Evolutionary conservation across 352 stramenopile genomes (phyloP), one percentile per base, ranked within the genome.

Genomic region (Stephanocyclus meneghinianus): DNA sequence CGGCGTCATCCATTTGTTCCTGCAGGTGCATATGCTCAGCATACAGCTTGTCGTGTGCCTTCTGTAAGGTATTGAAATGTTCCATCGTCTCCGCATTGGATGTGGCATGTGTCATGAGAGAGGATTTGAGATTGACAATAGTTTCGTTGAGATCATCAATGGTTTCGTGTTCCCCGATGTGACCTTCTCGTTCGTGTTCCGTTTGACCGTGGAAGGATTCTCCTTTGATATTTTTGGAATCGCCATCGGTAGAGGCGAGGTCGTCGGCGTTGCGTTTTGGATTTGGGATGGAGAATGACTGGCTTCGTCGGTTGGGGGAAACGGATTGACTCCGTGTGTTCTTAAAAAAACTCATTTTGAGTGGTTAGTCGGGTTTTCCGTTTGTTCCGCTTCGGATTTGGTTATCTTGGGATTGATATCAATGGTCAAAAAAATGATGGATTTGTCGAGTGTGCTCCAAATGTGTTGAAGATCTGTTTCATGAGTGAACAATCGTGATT

Each of bases 1-100:
- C 74, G 4, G 74, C 74, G 60, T 81, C 68, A 61, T 81, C 68
- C 74, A 81, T 81, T 53, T 81, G 74, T 45, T 74, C 67, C 44
- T 81, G 68, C 11, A 81, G 47, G n/a, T 42, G 42, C 5, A 72
- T 16, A 45, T 81, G 67, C 30, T 81, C 74, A 2, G 35, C 16
- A 16, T 64, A 77, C 13, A 81, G 45, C 15, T 35, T 56, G 40
- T 81, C 74, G 53, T 81, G 67, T 2, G 74, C 68, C 18, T 68
- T 76, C 61, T 76, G 60, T 13, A 81, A 61, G 1, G 60, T 74
- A 2, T 35, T 30, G 32, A 81, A 69, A 11, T 76, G 60, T 21
- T 77, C 67, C 30, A 68, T 53, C 5, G 74, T 77, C 40, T 81
- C 74, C 29, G 74, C 66, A 37, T 63, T 72, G 48, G 74, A 65